Conservation (phyloP, 495 filamentous ascomycete species). For the Penicillium flavigenum region DNA sequence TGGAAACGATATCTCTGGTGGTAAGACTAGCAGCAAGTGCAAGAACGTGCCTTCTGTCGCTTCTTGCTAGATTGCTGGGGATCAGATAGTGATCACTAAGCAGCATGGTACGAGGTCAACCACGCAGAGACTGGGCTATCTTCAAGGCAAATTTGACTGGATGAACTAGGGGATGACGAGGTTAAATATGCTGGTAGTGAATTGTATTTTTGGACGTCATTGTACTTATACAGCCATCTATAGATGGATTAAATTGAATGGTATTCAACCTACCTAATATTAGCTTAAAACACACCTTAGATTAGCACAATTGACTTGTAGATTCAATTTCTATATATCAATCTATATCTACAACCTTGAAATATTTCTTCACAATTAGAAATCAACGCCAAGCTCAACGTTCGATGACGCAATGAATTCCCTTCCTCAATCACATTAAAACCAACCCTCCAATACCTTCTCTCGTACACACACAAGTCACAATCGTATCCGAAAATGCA, state of each 20-base stretch:
- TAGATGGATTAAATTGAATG: not conserved
- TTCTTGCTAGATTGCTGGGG: conserved; percentile 35
- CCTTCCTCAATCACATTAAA: not conserved
- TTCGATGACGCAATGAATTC: not conserved
- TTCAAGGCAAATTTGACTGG: not conserved
- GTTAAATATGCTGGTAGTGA: not conserved
- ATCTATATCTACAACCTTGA: not conserved
- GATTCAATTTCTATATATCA: not conserved
- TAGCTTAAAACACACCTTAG: not conserved
- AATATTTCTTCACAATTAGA: not conserved
- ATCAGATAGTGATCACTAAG: not conserved
- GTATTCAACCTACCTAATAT: not conserved
- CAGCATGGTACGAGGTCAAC: not conserved
- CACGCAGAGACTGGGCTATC: not conserved
- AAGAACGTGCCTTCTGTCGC: conserved; percentile 42
- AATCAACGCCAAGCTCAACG: not conserved
- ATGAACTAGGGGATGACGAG: not conserved
- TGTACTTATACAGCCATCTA: not conserved
- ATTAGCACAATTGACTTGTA: not conserved
- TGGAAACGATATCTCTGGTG: conserved; percentile 47
- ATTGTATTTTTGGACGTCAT: not conserved
- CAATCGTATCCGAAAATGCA: conserved; percentile 31
- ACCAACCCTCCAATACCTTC: not conserved
- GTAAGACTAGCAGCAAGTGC: conserved; percentile 44
- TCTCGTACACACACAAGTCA: not conserved